These are phyloP conservation scores for Adansonia gregorii DNA, from an alignment of 441 rosid genomes.

Conservation along the genomic window DNA sequence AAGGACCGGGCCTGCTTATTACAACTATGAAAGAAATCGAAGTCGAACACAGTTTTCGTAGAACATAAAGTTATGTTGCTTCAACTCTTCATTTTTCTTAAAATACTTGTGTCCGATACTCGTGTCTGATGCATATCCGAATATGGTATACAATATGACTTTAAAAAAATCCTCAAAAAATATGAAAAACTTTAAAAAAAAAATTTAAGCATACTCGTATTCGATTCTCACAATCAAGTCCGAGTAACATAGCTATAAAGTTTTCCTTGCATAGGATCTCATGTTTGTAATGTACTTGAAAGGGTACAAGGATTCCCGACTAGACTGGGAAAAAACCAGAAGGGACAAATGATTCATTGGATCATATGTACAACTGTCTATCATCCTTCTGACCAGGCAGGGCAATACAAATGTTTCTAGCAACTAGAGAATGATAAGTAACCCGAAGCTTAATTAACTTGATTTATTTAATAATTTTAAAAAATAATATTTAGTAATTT, in stretches of 20 bases:
- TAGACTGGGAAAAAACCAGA: background rate
- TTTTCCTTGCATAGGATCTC: background rate
- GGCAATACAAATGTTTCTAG: background rate
- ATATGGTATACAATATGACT: no score
- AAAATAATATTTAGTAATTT: no score
- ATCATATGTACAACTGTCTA: slow-evolving; percentile 2
- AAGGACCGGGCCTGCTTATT: slow-evolving; percentile 69
- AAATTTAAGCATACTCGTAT: background rate
- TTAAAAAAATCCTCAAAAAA: no score
- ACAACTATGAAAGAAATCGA: slow-evolving; percentile 45
- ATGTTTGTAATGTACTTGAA: background rate
- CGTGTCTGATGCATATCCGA: no score
- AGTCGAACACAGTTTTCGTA: slow-evolving; percentile 30
- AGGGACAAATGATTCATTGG: background rate
- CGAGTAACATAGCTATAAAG: no score
- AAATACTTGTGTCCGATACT: no score
- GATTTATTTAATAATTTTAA: no score
- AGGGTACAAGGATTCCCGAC: background rate
- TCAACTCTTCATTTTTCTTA: no score
- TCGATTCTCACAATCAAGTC: no score
- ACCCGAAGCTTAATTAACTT: no score
- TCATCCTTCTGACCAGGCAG: background rate
- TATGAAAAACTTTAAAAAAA: background rate
- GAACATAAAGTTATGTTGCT: background rate
- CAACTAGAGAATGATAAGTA: background rate